phyloP scores from a whole-genome alignment of 352 stramenopile genomes.

The Phytophthora colocasiae region DNA sequence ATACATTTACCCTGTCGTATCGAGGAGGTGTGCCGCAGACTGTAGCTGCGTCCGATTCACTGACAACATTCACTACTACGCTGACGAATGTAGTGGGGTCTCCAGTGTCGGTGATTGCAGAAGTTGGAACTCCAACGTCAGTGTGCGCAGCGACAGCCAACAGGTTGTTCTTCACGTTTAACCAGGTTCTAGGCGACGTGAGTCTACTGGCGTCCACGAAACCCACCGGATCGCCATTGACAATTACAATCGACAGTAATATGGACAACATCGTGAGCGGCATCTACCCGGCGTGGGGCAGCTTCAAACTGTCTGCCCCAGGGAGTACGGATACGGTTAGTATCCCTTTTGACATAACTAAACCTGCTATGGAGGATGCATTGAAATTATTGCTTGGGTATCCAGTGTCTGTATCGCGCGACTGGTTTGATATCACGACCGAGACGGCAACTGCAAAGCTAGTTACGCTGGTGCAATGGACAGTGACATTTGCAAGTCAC shows the following conservation, averaged over 20 bases:
- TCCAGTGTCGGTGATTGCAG: conserved; percentile 23
- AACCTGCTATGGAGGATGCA: conserved; percentile 54
- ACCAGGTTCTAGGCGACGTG: conserved; percentile 63
- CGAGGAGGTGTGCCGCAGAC: conserved; percentile 32
- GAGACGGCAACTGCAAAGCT: conserved; percentile 42
- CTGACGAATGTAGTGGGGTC: conserved; percentile 38
- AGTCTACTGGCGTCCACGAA: conserved; percentile 50
- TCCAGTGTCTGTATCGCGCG: conserved; percentile 75
- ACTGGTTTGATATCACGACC: conserved; percentile 70
- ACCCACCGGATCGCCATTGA: conserved; percentile 39
- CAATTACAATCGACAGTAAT: conserved; percentile 53
- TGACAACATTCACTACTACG: conserved; percentile 38
- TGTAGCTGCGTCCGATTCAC: conserved; percentile 53
- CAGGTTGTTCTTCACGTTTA: conserved; percentile 87
- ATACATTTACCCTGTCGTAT: conserved; percentile 71
- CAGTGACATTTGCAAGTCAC: conserved; percentile 66
- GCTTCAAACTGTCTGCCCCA: conserved; percentile 72
- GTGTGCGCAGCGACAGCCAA: conserved; percentile 48
- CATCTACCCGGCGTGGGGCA: conserved; percentile 89
- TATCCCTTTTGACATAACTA: conserved; percentile 77
- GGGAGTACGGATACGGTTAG: conserved; percentile 55
- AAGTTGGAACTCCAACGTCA: conserved; percentile 42
- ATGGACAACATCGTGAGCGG: conserved; percentile 67
- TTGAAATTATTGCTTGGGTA: conserved; percentile 89
- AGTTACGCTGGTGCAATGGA: conserved; percentile 74